These are phyloP conservation scores for Pyrenophora graminea DNA, from an alignment of 2,329 filamentous ascomycete species.

Conservation along the genomic window DNA sequence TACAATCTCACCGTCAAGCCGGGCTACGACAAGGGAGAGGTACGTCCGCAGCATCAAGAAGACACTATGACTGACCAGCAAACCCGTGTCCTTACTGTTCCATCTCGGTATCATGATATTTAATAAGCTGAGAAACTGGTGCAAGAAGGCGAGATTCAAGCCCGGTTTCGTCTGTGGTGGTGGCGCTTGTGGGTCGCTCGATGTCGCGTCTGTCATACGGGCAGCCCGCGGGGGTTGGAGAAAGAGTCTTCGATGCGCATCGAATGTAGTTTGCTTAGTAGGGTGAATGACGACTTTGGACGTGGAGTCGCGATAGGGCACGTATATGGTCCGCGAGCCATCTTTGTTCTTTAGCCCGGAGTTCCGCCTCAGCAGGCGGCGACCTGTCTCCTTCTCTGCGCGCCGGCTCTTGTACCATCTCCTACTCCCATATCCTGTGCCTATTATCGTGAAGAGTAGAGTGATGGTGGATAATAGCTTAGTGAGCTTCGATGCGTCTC, in stretches of 20 bases:
- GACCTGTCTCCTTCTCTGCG: conserved; percentile 80
- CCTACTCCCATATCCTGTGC: conserved; percentile 76
- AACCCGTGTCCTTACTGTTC: conserved; percentile 91
- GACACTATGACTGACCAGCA: conserved; percentile 83
- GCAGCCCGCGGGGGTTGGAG: conserved; percentile 86
- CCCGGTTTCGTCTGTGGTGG: conserved; percentile 91
- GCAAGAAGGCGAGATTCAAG: conserved; percentile 90
- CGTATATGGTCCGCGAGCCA: conserved; percentile 91
- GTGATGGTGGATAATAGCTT: conserved; percentile 76
- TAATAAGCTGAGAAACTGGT: conserved; percentile 93
- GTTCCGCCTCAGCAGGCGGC: conserved; percentile 82
- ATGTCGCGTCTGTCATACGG: conserved; percentile 67
- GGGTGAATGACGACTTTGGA: conserved; percentile 89
- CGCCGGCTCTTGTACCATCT: conserved; percentile 74
- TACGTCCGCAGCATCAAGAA: conserved; percentile 94
- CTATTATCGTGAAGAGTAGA: conserved; percentile 77
- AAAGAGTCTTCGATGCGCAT: conserved; percentile 92
- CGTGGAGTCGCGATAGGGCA: conserved; percentile 85
- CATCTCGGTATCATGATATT: conserved; percentile 98
- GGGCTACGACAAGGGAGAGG: conserved; percentile 87
- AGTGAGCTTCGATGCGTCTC: conserved; percentile 69
- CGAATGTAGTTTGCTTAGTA: conserved; percentile 91
- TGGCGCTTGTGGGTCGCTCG: conserved; percentile 66
- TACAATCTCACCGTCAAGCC: conserved; percentile 94
- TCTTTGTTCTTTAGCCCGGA: conserved; percentile 93